Conservation (phyloP, 306 rosid species). For the Adenanthera pavonina region DNA sequence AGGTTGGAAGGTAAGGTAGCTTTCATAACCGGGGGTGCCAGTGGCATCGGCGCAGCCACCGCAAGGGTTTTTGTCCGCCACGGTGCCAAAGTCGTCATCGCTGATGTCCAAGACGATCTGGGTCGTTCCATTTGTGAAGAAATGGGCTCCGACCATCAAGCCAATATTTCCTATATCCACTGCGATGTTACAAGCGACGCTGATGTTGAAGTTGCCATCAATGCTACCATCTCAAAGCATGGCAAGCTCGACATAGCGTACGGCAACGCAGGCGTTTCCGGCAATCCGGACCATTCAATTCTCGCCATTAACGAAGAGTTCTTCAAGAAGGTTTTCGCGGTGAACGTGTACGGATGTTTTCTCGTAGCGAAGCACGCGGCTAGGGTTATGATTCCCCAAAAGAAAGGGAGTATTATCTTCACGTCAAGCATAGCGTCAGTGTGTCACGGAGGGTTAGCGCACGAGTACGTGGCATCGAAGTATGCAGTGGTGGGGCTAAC, state of each 20-base stretch:
- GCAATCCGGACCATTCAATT: conserved; percentile 34
- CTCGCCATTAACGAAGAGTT: conserved; percentile 20
- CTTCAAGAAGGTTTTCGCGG: conserved; percentile 54
- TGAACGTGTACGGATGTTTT: conserved; percentile 59
- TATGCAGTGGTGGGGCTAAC: conserved; percentile 65
- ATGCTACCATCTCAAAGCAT: conserved; percentile 37
- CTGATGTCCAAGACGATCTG: conserved; percentile 64
- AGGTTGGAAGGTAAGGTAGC: conserved; percentile 68
- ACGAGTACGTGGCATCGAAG: conserved; percentile 59
- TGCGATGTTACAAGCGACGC: conserved; percentile 56
- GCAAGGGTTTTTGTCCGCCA: conserved; percentile 52
- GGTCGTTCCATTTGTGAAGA: conserved; percentile 49
- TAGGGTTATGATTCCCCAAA: conserved; percentile 55
- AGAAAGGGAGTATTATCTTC: conserved; percentile 57
- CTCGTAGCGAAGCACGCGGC: conserved; percentile 63
- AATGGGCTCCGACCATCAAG: background rate
- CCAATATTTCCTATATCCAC: conserved; percentile 39
- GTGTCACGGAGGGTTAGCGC: conserved; percentile 36
- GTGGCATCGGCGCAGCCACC: conserved; percentile 66
- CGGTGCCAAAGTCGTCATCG: conserved; percentile 62
- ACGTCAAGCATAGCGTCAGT: conserved; percentile 51
- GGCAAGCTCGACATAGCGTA: conserved; percentile 62
- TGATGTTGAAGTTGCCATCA: conserved; percentile 48
- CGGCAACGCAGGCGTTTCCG: conserved; percentile 59
- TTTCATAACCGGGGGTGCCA: conserved; percentile 66